Evolutionary conservation across 208 protist genomes (phyloP), one percentile per base, ranked within the genome.

Genomic region (Crithidia brevicula): DNA sequence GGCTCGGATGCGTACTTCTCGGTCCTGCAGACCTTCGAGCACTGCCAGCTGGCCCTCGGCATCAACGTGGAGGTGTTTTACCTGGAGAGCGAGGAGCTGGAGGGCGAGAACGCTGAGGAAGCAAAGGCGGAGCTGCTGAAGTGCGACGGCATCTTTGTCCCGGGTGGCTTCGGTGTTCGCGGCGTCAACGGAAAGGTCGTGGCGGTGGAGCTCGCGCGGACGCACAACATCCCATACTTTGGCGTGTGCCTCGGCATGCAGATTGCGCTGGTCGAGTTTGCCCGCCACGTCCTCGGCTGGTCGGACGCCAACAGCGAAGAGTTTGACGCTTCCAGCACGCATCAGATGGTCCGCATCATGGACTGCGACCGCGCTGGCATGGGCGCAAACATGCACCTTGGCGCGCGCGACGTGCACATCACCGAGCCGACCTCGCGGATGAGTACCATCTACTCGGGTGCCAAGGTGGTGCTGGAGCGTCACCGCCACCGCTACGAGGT

Each of bases 221-320:
- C 75, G 34, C 79, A 98, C 73, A 98, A 98, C 68, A 98, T 98
- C 50, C 97, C 97, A 7, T 98, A 93, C 80, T 94, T 99, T 45
- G 98, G 98, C 49, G 98, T 99, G 38, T 99, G 99, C 85, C 94
- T 99, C 16, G 98, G 99, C 42, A 98, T 99, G 94, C 99, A 99
- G 85, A 81, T 98, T 4, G 92, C 84, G 31, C 80, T 99, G 10
- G 96, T 99, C 58, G 98, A 99, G 76, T 96, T 93, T 65, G 93
- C 96, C 13, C 92, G 98, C 68, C 94, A 98, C 71, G 87, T 99
- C 9, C 66, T 99, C 9, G 90, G 92, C 36, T 93, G 93, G 81
- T 38, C 62, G 16, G 94, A 96, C 54, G 97, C 98, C 27, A 98
- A 95, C 74, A 98, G 94, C 63, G 88, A 95, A 53, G 98, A 99